Evolutionary conservation across 768 basidiomycete species (phyloP), one percentile per base, ranked within the genome.

Genomic region (Mycena chlorophos): DNA sequence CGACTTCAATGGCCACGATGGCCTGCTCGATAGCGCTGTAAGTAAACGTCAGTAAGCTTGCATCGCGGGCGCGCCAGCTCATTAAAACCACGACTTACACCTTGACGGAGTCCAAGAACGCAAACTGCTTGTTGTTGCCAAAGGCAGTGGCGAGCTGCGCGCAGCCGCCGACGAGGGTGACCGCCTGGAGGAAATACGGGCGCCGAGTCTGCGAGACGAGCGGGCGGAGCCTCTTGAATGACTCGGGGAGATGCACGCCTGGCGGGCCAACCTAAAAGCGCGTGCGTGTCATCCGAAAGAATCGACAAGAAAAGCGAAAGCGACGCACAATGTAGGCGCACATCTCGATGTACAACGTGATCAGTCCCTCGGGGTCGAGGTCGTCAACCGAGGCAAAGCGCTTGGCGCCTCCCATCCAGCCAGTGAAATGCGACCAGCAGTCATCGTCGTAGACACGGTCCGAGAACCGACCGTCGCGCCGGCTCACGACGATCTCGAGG

Each of bases 401-500:
- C n/a, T n/a, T n/a, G n/a, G n/a, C n/a, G n/a, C n/a, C n/a, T n/a
- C n/a, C n/a, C n/a, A n/a, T n/a, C n/a, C n/a, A n/a, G n/a, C 42
- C 46, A n/a, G 12, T 4, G 16, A 27, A 29, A 20, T 20, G 23
- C 22, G 3, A 8, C 52, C 52, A 54, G 19, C 46, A 27, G 6
- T 54, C 45, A 5, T 19, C 14, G 5, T 25, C 8, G 10, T 38
- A 30, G 20, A 54, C 20, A 3, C 52, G 45, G 17, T 16, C 25
- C 5, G 25, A 22, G 5, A 38, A n/a, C 19, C 47, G n/a, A 4
- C 14, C 4, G 23, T 54, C 52, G 23, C 52, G 43, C 12, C 17
- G 26, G 43, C 45, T 54, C 29, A 19, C 10, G 17, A 54, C 30
- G n/a, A 47, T 47, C 19, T 54, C 52, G 25, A 54, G n/a, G 13